These are phyloP conservation scores for Zasmidium citrigriseum DNA, from an alignment of 2,329 filamentous ascomycete species.

Conservation along the genomic window DNA sequence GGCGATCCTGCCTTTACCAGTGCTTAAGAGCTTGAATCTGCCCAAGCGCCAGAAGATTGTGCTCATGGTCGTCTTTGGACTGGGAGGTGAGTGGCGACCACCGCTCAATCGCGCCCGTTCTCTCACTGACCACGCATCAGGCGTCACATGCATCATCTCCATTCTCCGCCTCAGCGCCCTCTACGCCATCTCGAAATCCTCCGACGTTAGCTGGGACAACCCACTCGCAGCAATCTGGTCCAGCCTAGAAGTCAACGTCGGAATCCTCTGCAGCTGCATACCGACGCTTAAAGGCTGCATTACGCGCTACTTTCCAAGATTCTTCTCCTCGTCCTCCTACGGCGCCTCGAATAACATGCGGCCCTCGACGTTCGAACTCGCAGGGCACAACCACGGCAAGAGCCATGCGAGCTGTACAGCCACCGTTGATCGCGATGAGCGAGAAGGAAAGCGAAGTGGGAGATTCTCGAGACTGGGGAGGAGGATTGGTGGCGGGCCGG, in stretches of 20 bases:
- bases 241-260: constrained; percentile 31
- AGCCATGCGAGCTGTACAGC: constrained; percentile 15
- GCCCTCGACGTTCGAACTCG: constrained; percentile 3
- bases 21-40: constrained; percentile 33
- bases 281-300: constrained; percentile 31
- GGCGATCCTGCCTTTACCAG: constrained; percentile 35
- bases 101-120: too few relatives aligned
- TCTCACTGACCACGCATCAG: constrained; percentile 4
- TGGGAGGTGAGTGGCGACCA: constrained; percentile 28
- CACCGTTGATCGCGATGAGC: not conserved
- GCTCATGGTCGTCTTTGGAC: constrained; percentile 36
- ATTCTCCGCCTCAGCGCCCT: constrained; percentile 30
- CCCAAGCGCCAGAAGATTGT: constrained; percentile 30
- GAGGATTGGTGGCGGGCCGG: constrained; percentile 1
- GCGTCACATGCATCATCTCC: constrained; percentile 30
- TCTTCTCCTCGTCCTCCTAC: constrained; percentile 19
- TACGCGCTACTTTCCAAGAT: constrained; percentile 28
- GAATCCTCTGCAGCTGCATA: constrained; percentile 31
- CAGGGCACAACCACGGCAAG: not conserved
- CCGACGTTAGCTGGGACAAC: constrained; percentile 31
- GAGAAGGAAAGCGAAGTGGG: not conserved
- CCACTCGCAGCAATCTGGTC: constrained; percentile 29
- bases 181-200: constrained; percentile 25
- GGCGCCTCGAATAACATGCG: not conserved
- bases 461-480: constrained; percentile 6